Conservation (phyloP, 2,329 filamentous ascomycete genomes). For the Botrytis byssoidea region DNA sequence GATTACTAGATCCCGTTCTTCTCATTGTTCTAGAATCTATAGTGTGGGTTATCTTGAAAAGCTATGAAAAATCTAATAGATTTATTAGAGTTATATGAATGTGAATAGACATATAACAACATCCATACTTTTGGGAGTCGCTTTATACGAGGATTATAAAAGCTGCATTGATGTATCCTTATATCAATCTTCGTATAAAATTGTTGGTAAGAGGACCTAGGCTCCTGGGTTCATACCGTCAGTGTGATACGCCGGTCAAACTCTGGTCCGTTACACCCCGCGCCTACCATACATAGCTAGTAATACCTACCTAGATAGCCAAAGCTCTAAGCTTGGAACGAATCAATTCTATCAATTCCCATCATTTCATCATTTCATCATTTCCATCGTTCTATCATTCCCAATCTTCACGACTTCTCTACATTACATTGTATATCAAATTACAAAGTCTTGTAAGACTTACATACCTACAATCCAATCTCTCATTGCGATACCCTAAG, state of each 20-base stretch:
- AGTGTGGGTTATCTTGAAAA: not conserved
- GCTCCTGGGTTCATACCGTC: not conserved
- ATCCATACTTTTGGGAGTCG: not conserved
- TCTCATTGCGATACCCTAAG: not conserved
- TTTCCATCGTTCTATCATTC: not conserved
- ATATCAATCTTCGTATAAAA: no score
- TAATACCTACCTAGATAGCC: not conserved
- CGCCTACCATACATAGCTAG: constrained; percentile 3
- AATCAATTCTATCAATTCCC: not conserved
- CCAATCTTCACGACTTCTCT: not conserved
- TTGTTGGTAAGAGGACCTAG: no score
- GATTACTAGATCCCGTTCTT: not conserved
- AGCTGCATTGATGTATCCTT: not conserved
- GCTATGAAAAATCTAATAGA: not conserved
- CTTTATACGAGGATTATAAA: not conserved
- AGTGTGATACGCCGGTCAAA: not conserved
- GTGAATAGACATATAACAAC: not conserved
- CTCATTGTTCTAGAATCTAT: not conserved
- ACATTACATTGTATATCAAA: not conserved
- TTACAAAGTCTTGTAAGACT: not conserved
- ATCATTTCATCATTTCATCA: not conserved
- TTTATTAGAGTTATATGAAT: not conserved
- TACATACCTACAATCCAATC: not conserved
- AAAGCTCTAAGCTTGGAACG: not conserved
- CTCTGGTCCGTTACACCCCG: constrained; percentile 4